Evolutionary conservation across 208 protist genomes (phyloP).

Genomic region (Trypanosomatidae sp.): DNA sequence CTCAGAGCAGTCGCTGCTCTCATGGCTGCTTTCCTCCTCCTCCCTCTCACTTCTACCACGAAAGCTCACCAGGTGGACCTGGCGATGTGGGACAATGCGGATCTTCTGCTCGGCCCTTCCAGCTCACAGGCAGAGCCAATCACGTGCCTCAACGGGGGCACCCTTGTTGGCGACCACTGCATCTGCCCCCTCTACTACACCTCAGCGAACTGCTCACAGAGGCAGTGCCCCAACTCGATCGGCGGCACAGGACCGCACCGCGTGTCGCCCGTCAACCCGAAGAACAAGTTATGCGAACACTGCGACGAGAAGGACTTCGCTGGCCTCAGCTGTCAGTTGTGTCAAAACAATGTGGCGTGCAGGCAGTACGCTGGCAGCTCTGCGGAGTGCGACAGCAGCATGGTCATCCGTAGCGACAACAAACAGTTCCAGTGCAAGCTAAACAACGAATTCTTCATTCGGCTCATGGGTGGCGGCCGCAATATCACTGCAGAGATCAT

Average conservation of each 20-base stretch:
- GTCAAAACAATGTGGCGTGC: constrained; percentile 55
- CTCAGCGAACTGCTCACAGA: constrained; percentile 36
- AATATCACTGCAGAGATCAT: constrained; percentile 60
- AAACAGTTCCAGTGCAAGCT: constrained; percentile 84
- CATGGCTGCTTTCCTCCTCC: background rate
- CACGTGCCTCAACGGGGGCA: constrained; percentile 62
- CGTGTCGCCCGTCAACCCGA: constrained; percentile 40
- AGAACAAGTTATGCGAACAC: constrained; percentile 45
- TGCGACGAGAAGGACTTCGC: constrained; percentile 39
- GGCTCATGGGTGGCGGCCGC: constrained; percentile 61
- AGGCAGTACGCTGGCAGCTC: constrained; percentile 22
- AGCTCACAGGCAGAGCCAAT: background rate
- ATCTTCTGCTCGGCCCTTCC: background rate
- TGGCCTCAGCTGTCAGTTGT: constrained; percentile 76
- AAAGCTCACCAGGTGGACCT: background rate
- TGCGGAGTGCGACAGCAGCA: constrained; percentile 38
- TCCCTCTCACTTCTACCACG: background rate
- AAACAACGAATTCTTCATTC: constrained; percentile 49
- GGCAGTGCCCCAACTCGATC: constrained; percentile 70
- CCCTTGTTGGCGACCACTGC: constrained; percentile 30
- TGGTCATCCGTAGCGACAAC: constrained; percentile 55
- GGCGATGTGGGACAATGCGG: background rate
- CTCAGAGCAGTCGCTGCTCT: background rate
- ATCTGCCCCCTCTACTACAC: constrained; percentile 69
- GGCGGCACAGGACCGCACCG: constrained; percentile 31